Evolutionary conservation across 768 basidiomycete genomes (phyloP).

Genomic region (Filobasidium wieringae): DNA sequence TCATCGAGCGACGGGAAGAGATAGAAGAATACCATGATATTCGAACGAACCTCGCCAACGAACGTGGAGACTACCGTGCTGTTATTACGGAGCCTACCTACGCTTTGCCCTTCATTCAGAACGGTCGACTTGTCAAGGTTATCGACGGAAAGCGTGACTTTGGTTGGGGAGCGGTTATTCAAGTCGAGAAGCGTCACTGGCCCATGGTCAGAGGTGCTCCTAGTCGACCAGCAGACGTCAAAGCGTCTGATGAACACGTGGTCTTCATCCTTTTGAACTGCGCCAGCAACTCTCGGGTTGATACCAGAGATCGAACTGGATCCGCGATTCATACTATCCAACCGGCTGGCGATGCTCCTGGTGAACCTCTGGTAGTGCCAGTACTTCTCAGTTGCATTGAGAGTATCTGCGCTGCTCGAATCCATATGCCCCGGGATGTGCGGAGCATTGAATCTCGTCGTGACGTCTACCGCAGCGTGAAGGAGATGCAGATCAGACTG

Average conservation of each 20-base stretch:
- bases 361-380: conserved; percentile 73
- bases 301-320: conserved; percentile 45
- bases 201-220: conserved; percentile 41
- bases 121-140: conserved; percentile 83
- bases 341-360: conserved; percentile 59
- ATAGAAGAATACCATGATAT: conserved; percentile 85
- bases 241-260: conserved; percentile 82
- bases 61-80: conserved; percentile 73
- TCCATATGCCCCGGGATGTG: conserved; percentile 81
- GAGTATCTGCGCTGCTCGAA: conserved; percentile 70
- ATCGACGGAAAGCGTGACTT: conserved; percentile 78
- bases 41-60: conserved; percentile 82
- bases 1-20: conserved; percentile 69
- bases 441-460: conserved; percentile 62
- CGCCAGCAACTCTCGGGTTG: conserved; percentile 49
- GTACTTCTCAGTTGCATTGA: conserved; percentile 78
- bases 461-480: conserved; percentile 62
- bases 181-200: conserved; percentile 64
- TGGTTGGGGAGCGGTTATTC: conserved; percentile 91
- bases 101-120: conserved; percentile 82
- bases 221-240: conserved; percentile 53
- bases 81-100: conserved; percentile 94
- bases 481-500: conserved; percentile 76
- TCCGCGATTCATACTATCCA: conserved; percentile 55
- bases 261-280: conserved; percentile 83